Evolutionary conservation across 2,329 filamentous ascomycete genomes (phyloP).

Genomic region (Colletotrichum falcatum): DNA sequence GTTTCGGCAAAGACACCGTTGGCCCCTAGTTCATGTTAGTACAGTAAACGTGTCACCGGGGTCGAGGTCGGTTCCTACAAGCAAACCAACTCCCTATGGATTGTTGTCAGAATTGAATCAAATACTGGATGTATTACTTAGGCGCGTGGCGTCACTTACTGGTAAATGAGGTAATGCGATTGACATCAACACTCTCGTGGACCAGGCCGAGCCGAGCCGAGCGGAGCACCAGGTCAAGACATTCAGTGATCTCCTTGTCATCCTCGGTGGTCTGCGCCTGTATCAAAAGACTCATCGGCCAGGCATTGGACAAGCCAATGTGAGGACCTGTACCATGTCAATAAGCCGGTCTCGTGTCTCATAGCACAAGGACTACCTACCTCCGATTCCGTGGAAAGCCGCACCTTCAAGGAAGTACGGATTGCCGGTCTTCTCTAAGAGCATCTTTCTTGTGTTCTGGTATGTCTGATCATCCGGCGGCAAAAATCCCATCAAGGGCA

Average conservation of each 20-base stretch:
- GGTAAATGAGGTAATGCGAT: conserved; percentile 75
- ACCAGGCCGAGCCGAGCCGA: conserved; percentile 83
- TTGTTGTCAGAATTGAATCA: conserved; percentile 12
- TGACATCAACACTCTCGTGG: conserved; percentile 93
- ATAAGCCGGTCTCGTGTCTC: not conserved
- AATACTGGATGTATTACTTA: not conserved
- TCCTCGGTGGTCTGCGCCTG: conserved; percentile 90
- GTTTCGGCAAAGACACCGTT: conserved; percentile 96
- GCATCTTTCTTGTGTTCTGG: conserved; percentile 84
- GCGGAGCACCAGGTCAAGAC: conserved; percentile 79
- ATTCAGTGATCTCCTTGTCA: conserved; percentile 83
- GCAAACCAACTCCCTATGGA: conserved; percentile 85
- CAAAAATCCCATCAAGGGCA: conserved; percentile 84
- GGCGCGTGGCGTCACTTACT: conserved; percentile 58
- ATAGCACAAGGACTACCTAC: conserved; percentile 56
- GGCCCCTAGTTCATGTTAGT: conserved; percentile 67
- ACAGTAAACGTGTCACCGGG: not conserved
- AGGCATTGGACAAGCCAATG: conserved; percentile 89
- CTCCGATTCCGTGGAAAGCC: conserved; percentile 89
- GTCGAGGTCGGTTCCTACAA: conserved; percentile 57
- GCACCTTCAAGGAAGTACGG: conserved; percentile 87
- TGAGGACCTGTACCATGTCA: conserved; percentile 60
- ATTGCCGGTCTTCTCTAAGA: conserved; percentile 81
- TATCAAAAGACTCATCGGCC: conserved; percentile 95
- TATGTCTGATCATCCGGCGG: conserved; percentile 76